A percentile compares a stretch with the other conserved stretches of the same genome.
phyloP scores from a whole-genome alignment of 352 stramenopile genomes.

The Phytophthora fragariaefolia region DNA sequence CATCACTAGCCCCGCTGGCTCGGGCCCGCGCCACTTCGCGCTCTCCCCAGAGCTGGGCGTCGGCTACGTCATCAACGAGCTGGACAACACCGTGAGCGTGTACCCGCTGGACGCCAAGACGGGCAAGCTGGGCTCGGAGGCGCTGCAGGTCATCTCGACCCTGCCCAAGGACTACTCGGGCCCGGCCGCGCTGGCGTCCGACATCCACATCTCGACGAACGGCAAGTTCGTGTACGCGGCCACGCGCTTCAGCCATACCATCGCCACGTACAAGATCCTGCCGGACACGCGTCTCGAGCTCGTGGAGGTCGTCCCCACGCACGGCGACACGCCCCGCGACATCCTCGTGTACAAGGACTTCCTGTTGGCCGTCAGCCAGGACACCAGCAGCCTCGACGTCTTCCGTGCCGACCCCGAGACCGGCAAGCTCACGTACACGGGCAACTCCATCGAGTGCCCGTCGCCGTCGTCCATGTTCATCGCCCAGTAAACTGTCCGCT shows the following conservation, averaged over 20 bases:
- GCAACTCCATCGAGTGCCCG: constrained; percentile 48
- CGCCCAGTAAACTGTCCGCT: constrained; percentile 19
- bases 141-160: constrained; percentile 71
- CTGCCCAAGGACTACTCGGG: constrained; percentile 54
- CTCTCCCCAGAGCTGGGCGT: constrained; percentile 58
- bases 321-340: constrained; percentile 58
- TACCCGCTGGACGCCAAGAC: constrained; percentile 53
- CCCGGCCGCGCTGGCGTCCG: constrained; percentile 35
- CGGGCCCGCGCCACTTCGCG: constrained; percentile 79
- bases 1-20: constrained; percentile 50
- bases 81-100: constrained; percentile 72
- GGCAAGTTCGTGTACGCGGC: constrained; percentile 67
- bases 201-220: constrained; percentile 64
- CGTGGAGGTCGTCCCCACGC: constrained; percentile 52
- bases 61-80: constrained; percentile 76
- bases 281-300: constrained; percentile 50
- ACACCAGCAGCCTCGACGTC: constrained; percentile 64
- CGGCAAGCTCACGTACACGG: constrained; percentile 55
- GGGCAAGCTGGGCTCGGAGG: constrained; percentile 49
- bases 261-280: constrained; percentile 65
- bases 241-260: constrained; percentile 72
- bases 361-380: constrained; percentile 69
- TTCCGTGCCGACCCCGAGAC: constrained; percentile 57
- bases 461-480: constrained; percentile 66
- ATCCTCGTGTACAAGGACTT: constrained; percentile 64